A percentile compares a stretch with the other conserved stretches of the same genome.
These are phyloP conservation scores for Camelina sativa DNA, from an alignment of 345 rosid species.

Conservation along the genomic window DNA sequence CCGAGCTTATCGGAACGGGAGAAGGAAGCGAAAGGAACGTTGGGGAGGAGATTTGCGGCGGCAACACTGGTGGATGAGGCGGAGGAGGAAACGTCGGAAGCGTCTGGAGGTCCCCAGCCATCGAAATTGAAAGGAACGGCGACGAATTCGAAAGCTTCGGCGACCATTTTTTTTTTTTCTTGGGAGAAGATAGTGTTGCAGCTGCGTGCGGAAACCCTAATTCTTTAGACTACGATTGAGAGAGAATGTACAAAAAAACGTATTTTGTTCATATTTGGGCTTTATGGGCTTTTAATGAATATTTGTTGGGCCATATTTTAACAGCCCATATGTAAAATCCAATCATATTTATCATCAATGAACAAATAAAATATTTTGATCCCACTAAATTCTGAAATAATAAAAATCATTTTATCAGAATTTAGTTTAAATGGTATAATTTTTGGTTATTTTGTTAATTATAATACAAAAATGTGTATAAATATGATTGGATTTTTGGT, in stretches of 20 bases:
- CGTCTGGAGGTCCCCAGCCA: slow-evolving; percentile 86
- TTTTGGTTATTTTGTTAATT: too few relatives aligned
- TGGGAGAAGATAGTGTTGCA: slow-evolving; percentile 18
- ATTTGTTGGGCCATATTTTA: not conserved
- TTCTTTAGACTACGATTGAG: not conserved
- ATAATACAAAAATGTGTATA: too few relatives aligned
- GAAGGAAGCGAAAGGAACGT: slow-evolving; percentile 79
- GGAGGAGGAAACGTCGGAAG: slow-evolving; percentile 37
- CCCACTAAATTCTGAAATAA: too few relatives aligned
- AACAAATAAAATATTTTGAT: too few relatives aligned
- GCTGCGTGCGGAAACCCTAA: slow-evolving; percentile 30
- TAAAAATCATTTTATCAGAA: too few relatives aligned
- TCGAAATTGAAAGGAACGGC: slow-evolving; percentile 84
- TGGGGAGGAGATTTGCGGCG: slow-evolving; percentile 54
- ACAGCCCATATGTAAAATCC: not conserved
- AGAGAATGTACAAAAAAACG: not conserved
- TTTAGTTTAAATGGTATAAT: too few relatives aligned
- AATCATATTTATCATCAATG: not conserved
- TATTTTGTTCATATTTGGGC: slow-evolving; percentile 10
- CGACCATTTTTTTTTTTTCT: slow-evolving; percentile 40
- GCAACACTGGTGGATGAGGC: slow-evolving; percentile 48
- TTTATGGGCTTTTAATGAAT: not conserved
- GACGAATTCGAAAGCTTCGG: slow-evolving; percentile 65
- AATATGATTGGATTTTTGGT: too few relatives aligned
- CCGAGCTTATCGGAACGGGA: slow-evolving; percentile 92